phyloP scores from a whole-genome alignment of 495 filamentous ascomycete genomes.

The Lophium mytilinum region DNA sequence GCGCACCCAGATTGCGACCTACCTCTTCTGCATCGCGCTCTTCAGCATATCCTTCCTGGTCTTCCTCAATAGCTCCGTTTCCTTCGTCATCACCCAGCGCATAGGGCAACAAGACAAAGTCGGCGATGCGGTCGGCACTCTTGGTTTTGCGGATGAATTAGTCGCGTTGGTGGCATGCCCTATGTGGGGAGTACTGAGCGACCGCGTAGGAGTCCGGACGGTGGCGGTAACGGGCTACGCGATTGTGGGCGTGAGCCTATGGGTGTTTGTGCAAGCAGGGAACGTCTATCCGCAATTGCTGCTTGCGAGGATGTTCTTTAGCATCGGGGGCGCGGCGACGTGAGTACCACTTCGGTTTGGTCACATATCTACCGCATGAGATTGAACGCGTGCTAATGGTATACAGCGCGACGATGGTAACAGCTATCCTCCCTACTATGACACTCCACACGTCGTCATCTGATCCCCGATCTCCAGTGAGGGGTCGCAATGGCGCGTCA shows the following conservation, averaged over 20 bases:
- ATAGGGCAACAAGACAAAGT: slow-evolving; percentile 68
- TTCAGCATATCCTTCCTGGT: slow-evolving; percentile 97
- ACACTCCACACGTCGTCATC: slow-evolving; percentile 34
- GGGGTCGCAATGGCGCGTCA: slow-evolving; percentile 12
- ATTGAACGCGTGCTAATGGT: slow-evolving; percentile 1
- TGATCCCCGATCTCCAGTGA: slow-evolving; percentile 12
- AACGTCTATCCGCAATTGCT: slow-evolving; percentile 89
- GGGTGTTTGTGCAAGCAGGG: slow-evolving; percentile 73
- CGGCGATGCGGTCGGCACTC: slow-evolving; percentile 83
- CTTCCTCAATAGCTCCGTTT: slow-evolving; percentile 88
- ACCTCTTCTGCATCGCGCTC: slow-evolving; percentile 80
- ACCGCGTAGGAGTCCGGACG: slow-evolving; percentile 73
- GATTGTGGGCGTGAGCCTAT: slow-evolving; percentile 66
- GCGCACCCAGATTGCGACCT: slow-evolving; percentile 67
- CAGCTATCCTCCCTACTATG: slow-evolving; percentile 83
- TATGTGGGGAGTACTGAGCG: slow-evolving; percentile 83
- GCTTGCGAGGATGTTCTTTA: slow-evolving; percentile 79
- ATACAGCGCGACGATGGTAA: slow-evolving; percentile 82
- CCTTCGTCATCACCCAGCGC: slow-evolving; percentile 89
- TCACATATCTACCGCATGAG: neutral
- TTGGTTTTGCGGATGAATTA: slow-evolving; percentile 93
- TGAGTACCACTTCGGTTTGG: slow-evolving; percentile 36
- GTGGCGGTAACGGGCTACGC: slow-evolving; percentile 65
- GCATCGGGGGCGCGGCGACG: slow-evolving; percentile 79
- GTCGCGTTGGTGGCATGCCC: slow-evolving; percentile 87